Evolutionary conservation across 2,329 filamentous ascomycete genomes (phyloP).

Genomic region (Zymoseptoria crescenta): DNA sequence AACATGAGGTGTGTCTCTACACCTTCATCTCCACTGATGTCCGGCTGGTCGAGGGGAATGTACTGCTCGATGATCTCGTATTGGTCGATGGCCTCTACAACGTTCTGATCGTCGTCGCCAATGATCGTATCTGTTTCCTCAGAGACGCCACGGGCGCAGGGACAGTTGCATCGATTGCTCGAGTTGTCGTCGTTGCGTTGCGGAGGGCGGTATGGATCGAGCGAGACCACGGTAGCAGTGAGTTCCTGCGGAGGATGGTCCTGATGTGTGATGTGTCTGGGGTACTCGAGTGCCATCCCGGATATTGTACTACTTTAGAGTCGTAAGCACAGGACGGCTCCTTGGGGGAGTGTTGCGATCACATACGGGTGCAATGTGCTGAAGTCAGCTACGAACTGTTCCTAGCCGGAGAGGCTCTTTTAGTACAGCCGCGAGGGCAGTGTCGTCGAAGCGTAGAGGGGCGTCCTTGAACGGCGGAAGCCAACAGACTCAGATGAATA

Average conservation of each 20-base stretch:
- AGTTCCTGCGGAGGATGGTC: neutral
- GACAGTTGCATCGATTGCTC: constrained; percentile 4
- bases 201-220: constrained; percentile 4
- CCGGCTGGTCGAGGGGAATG: neutral
- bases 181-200: constrained; percentile 4
- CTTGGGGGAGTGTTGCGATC: neutral
- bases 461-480: too few species aligned
- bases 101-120: neutral
- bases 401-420: neutral
- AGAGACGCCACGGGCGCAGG: neutral
- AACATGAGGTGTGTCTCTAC: constrained; percentile 3
- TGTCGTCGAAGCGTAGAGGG: too few species aligned
- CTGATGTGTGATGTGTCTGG: neutral
- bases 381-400: neutral
- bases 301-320: neutral
- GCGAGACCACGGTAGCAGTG: neutral
- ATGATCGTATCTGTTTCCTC: neutral
- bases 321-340: neutral
- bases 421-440: too few species aligned
- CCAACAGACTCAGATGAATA: too few species aligned
- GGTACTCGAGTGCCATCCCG: neutral
- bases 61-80: neutral
- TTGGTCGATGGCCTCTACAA: neutral
- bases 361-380: neutral
- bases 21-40: constrained; percentile 1